phyloP scores from a whole-genome alignment of 1,284 basidiomycete genomes.

The Pseudozyma pruni region DNA sequence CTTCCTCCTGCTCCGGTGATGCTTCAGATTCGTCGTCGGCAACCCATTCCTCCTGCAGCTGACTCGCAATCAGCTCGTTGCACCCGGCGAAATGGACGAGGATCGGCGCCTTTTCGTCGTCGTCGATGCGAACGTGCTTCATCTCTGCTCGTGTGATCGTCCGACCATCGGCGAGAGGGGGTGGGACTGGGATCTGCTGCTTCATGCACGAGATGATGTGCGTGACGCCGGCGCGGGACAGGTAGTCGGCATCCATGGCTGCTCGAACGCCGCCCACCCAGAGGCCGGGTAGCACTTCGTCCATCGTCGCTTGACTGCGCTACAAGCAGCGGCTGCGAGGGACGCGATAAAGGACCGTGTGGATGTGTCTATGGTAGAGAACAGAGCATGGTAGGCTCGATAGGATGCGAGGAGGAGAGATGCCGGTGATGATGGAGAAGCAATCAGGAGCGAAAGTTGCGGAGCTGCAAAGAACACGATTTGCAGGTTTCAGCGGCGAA shows the following conservation, averaged over 20 bases:
- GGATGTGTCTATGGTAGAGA: not conserved
- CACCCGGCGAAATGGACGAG: constrained; percentile 64
- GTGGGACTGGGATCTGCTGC: constrained; percentile 48
- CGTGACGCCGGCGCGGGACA: constrained; percentile 52
- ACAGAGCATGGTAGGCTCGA: too few species aligned
- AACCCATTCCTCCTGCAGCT: constrained; percentile 54
- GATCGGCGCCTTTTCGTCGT: constrained; percentile 67
- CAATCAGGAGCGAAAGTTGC: too few species aligned
- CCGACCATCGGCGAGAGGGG: constrained; percentile 34
- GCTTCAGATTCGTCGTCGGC: constrained; percentile 5
- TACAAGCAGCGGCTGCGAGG: not conserved
- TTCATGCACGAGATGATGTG: constrained; percentile 61
- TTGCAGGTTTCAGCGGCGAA: constrained; percentile 5
- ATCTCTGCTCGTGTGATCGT: constrained; percentile 51
- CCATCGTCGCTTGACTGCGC: constrained; percentile 38
- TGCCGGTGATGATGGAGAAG: not conserved
- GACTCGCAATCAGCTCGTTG: constrained; percentile 61
- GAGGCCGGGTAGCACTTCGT: constrained; percentile 59
- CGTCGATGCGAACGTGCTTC: constrained; percentile 67
- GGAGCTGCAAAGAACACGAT: not conserved
- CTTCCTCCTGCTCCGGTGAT: not conserved
- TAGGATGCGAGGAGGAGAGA: not conserved
- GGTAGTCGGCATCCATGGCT: constrained; percentile 55
- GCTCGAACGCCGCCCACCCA: constrained; percentile 61
- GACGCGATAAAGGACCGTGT: not conserved